Evolutionary conservation across 495 filamentous ascomycete species (phyloP).

Genomic region (Xylaria telfairii): DNA sequence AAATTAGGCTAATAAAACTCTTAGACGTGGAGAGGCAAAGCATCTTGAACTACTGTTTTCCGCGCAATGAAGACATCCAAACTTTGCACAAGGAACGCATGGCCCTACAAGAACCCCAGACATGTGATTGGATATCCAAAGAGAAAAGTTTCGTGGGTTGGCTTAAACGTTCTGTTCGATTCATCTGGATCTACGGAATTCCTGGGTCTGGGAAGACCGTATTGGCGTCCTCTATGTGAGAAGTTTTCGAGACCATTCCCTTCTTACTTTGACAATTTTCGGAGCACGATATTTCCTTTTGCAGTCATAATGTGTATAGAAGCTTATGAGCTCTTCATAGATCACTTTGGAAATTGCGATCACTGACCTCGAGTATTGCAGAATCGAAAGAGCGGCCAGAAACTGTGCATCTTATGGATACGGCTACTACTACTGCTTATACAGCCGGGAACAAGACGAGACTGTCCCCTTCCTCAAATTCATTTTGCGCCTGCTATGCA

Average conservation of each 20-base stretch:
- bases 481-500: conserved; percentile 41
- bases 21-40: background rate
- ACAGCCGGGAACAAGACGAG: conserved; percentile 44
- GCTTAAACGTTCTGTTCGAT: conserved; percentile 17
- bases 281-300: background rate
- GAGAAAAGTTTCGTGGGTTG: conserved; percentile 27
- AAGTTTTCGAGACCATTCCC: background rate
- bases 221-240: background rate
- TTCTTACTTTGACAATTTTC: background rate
- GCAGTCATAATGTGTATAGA: background rate
- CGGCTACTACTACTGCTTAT: conserved; percentile 51
- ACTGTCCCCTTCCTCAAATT: conserved; percentile 37
- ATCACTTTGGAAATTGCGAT: background rate
- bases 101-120: conserved; percentile 32
- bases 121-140: conserved; percentile 34
- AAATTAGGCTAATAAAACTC: background rate
- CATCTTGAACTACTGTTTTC: background rate
- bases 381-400: conserved; percentile 34
- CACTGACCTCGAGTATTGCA: conserved; percentile 40
- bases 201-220: conserved; percentile 50
- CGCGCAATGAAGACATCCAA: background rate
- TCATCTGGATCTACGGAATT: conserved; percentile 50
- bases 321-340: background rate
- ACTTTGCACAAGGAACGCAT: background rate
- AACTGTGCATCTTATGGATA: conserved; percentile 29